Percentiles rank a stretch among this genome's conserved stretches.
phyloP scores from a whole-genome alignment of 2,329 filamentous ascomycete species.

The Neonectria ditissima region DNA sequence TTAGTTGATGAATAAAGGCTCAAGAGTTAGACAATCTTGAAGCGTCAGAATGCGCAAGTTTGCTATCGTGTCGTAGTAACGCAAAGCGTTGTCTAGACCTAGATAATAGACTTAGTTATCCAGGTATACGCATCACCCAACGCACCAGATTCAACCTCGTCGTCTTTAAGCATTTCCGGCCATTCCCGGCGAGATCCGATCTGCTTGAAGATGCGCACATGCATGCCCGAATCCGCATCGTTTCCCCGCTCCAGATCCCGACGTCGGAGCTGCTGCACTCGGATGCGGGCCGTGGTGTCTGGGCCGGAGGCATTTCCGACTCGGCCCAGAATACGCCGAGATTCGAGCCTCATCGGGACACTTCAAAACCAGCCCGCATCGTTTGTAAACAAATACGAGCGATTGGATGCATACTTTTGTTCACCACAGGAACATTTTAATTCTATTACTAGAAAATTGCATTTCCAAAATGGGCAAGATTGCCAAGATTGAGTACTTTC shows the following conservation, averaged over 20 bases:
- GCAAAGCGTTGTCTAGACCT: too few relatives aligned
- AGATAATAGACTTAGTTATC: too few relatives aligned
- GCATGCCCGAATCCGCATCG: neutral
- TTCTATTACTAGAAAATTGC: neutral
- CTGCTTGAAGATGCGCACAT: neutral
- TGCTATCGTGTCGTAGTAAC: neutral
- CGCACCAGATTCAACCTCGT: neutral
- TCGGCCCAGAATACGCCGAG: constrained; percentile 11
- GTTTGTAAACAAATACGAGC: constrained; percentile 5
- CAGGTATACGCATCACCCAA: too few relatives aligned
- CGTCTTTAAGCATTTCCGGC: neutral
- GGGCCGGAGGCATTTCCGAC: constrained; percentile 20
- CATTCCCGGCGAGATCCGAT: neutral
- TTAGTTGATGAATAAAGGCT: neutral
- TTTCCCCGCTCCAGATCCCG: constrained; percentile 3
- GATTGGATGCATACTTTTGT: neutral
- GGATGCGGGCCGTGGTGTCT: neutral
- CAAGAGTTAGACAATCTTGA: neutral
- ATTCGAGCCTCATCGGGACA: neutral
- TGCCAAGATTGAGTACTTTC: constrained; percentile 74
- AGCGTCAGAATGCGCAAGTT: neutral
- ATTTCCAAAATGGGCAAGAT: constrained; percentile 48
- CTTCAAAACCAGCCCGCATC: neutral
- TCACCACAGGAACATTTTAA: neutral
- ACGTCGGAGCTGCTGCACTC: constrained; percentile 1